Base-by-base conservation (phyloP, 2,329 filamentous ascomycete genomes). In the Colletotrichum graminicola region DNA sequence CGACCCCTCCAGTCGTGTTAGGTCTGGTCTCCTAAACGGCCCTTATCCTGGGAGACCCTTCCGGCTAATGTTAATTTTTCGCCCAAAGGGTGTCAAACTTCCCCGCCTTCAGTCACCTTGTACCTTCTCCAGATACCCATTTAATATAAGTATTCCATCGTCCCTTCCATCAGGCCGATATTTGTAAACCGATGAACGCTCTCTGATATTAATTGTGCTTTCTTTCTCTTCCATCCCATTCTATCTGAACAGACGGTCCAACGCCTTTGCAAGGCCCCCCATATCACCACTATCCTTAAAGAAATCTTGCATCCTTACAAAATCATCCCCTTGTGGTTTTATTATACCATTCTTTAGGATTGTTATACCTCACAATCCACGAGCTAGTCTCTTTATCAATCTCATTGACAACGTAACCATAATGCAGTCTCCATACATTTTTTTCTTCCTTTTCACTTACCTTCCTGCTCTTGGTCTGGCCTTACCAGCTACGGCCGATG, bases 201-300 rank as follows among this genome's bases (percentile, higher is more conserved):
- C 60, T 63, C 64, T 59, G 52, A 63, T 68, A 18, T 57, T 45
- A 59, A 52, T 63, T 59, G 68, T 29, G 59, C 47, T 63, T 52
- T 63, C 29, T 63, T 52, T 39, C 39, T 8, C 34, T 26, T 36
- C 45, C 26, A 45, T 59, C 26, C 29, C 16, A 45, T 60, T 45
- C 59, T 43, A 59, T 39, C 68, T 71, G 63, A 60, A 47, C 23
- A 54, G 54, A 67, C 63, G 64, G 65, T 68, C 59, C 45, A 65
- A 68, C 68, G 45, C 65, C 65, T 71, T 71, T 71, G 57, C 43
- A 63, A 71, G 68, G 68, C 52, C 59, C 45, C 54, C 34, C 41
- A 68, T 54, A 63, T 65, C 5, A 54, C 39, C 45, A 71, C 68
- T 71, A 23, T 68, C 59, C 51, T 68, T 71, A 49, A 59, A 45